These are phyloP conservation scores for Quercus variabilis DNA, from an alignment of 306 rosid species.

Conservation along the genomic window DNA sequence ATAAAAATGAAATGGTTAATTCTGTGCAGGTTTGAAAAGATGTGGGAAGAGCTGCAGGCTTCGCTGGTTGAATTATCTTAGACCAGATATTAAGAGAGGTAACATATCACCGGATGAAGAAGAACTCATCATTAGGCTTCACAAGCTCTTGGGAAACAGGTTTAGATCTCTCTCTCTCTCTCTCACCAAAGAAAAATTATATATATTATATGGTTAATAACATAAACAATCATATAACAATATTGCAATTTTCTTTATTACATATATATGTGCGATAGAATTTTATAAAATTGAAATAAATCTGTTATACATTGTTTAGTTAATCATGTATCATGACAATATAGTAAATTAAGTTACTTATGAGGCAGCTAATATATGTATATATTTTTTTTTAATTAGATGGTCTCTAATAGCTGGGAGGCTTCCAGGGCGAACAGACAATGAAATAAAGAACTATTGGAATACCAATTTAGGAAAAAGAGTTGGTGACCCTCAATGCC, in stretches of 20 bases:
- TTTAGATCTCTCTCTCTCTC: not conserved
- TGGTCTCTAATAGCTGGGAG: conserved; percentile 7
- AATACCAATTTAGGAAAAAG: not conserved
- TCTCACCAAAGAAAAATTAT: not conserved
- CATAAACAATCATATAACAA: no score
- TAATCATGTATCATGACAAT: not conserved
- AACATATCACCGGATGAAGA: conserved; percentile 7
- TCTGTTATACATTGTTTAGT: no score
- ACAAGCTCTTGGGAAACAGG: conserved; percentile 9
- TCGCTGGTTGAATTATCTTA: conserved; percentile 2
- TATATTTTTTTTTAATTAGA: not conserved
- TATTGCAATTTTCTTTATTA: no score
- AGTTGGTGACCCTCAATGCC: not conserved
- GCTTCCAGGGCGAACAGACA: conserved; percentile 11
- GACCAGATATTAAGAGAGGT: conserved; percentile 9
- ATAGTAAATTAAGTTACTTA: not conserved
- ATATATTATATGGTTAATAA: not conserved
- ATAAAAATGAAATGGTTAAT: not conserved
- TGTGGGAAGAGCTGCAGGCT: conserved; percentile 12
- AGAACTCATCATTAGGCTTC: conserved; percentile 2
- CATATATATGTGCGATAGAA: no score
- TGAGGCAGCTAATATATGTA: not conserved
- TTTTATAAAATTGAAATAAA: no score
- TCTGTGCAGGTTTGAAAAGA: not conserved
- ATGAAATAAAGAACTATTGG: conserved; percentile 10